These are phyloP conservation scores for Plicaturopsis crispa DNA, from an alignment of 768 basidiomycete genomes.

Conservation along the genomic window DNA sequence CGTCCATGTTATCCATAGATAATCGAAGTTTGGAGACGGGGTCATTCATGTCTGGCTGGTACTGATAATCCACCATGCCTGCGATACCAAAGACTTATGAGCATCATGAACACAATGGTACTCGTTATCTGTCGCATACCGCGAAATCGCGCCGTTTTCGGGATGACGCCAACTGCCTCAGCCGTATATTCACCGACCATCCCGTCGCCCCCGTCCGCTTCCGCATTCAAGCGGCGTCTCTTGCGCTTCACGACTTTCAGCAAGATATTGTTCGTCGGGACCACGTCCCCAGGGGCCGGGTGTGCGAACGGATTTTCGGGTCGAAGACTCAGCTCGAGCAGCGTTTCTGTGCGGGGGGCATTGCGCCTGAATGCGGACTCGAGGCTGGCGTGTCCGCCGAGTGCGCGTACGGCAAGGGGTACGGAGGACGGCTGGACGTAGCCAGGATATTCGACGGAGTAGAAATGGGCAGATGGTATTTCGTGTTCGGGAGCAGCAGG, in stretches of 20 bases:
- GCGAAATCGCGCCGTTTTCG: conserved; percentile 84
- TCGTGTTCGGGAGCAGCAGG: conserved; percentile 29
- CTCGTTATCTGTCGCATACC: conserved; percentile 47
- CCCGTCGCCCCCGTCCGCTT: conserved; percentile 17
- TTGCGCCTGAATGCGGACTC: conserved; percentile 72
- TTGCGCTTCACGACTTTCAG: conserved; percentile 77
- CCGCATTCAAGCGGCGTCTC: conserved; percentile 30
- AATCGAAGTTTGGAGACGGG: conserved; percentile 59
- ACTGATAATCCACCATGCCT: conserved; percentile 97
- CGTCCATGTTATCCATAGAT: conserved; percentile 77
- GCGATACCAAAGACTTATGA: conserved; percentile 1
- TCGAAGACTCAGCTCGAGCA: conserved; percentile 72
- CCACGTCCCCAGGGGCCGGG: conserved; percentile 76
- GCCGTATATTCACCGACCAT: conserved; percentile 64
- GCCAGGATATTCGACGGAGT: conserved; percentile 88
- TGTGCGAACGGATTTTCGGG: conserved; percentile 75
- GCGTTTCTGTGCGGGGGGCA: conserved; percentile 49
- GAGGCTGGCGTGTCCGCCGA: conserved; percentile 65
- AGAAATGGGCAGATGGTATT: conserved; percentile 55
- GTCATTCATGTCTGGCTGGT: conserved; percentile 66
- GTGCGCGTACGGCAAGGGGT: conserved; percentile 49
- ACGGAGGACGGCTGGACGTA: conserved; percentile 63
- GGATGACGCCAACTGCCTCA: conserved; percentile 65
- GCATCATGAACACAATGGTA: conserved; percentile 1
- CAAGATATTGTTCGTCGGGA: conserved; percentile 72